phyloP scores from a whole-genome alignment of 108 stramenopile species.

The Heterococcus sp. region DNA sequence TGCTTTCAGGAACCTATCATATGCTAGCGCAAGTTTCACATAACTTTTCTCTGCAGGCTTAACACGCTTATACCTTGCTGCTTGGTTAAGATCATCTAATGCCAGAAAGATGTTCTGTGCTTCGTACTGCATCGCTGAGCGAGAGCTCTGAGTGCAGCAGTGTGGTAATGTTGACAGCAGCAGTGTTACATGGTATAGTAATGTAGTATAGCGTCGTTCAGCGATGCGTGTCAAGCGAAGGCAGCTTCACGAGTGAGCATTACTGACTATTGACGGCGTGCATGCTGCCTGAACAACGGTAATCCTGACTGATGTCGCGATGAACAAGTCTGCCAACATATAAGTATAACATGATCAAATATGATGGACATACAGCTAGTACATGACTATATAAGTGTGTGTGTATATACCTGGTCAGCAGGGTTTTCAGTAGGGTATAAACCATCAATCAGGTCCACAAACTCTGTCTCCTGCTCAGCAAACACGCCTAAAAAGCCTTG shows the following conservation, averaged over 20 bases:
- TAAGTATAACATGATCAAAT: too few relatives aligned
- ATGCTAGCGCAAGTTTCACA: slow-evolving; percentile 26
- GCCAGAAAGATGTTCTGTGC: slow-evolving; percentile 40
- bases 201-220: too few relatives aligned
- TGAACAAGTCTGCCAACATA: too few relatives aligned
- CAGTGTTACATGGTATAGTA: too few relatives aligned
- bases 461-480: slow-evolving; percentile 9
- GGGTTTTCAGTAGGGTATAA: slow-evolving; percentile 15
- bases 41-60: slow-evolving; percentile 21
- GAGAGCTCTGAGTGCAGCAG: neutral
- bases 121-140: slow-evolving; percentile 35
- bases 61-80: slow-evolving; percentile 15
- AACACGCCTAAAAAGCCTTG: slow-evolving; percentile 31
- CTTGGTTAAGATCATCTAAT: slow-evolving; percentile 30
- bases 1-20: slow-evolving; percentile 32
- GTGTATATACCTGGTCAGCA: slow-evolving; percentile 3
- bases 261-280: too few relatives aligned
- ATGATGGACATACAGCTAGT: too few relatives aligned
- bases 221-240: too few relatives aligned
- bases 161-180: too few relatives aligned
- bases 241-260: too few relatives aligned
- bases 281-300: too few relatives aligned
- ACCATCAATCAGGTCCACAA: slow-evolving; percentile 30
- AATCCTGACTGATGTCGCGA: too few relatives aligned
- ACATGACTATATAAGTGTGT: too few relatives aligned